Conservation (phyloP, 1,139 yeast species). For the Taphrina betulina region DNA sequence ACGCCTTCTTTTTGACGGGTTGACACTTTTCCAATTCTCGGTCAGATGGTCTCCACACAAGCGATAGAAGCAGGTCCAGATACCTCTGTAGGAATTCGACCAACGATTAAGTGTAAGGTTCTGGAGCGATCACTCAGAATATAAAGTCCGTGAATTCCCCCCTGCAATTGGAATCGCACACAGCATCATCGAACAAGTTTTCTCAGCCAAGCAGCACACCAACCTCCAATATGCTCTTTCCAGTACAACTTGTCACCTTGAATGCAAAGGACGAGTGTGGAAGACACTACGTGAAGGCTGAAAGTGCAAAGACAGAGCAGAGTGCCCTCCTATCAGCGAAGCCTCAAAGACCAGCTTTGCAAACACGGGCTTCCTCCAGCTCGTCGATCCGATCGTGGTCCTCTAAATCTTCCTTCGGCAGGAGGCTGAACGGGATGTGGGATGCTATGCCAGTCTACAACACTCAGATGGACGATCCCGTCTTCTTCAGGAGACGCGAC, state of each 20-base stretch:
- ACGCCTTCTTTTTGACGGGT: too few species aligned
- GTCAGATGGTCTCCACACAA: too few species aligned
- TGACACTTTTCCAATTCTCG: too few species aligned
- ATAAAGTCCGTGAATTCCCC: too few species aligned
- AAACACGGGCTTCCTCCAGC: constrained; percentile 4
- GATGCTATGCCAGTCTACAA: constrained; percentile 22
- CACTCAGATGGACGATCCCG: constrained; percentile 14
- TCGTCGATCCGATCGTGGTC: constrained; percentile 14
- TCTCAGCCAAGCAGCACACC: too few species aligned
- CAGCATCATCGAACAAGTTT: too few species aligned
- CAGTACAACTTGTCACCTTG: constrained; percentile 7
- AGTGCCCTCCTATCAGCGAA: not conserved
- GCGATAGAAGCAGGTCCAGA: too few species aligned
- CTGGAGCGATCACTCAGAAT: too few species aligned
- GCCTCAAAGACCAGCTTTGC: constrained; percentile 8
- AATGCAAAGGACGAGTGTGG: constrained; percentile 2
- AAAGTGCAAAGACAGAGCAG: not conserved
- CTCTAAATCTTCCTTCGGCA: constrained; percentile 8
- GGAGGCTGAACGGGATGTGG: constrained; percentile 2
- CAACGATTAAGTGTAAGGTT: too few species aligned
- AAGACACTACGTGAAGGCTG: constrained; percentile 4
- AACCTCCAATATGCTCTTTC: constrained; percentile 11
- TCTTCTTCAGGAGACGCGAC: constrained; percentile 5
- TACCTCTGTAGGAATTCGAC: too few species aligned
- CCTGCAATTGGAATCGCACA: too few species aligned